Percentiles rank a stretch among this genome's conserved stretches.
phyloP scores from a whole-genome alignment of 352 stramenopile genomes.

The Peronospora tabacina region DNA sequence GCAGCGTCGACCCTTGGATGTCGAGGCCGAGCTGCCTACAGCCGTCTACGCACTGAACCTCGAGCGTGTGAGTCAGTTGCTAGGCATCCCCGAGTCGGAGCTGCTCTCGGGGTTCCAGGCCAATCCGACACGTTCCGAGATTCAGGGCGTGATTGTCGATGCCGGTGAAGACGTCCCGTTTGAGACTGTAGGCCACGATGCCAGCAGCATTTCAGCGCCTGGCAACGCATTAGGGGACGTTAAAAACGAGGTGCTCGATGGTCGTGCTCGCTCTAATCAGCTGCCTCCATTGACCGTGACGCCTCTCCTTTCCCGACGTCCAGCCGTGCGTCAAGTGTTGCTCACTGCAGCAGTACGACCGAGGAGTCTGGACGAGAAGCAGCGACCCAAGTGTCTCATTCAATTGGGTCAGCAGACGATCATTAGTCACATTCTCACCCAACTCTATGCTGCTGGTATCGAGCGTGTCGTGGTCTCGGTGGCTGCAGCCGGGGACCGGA shows the following conservation, averaged over 20 bases:
- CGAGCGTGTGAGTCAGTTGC: slow-evolving; percentile 40
- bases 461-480: slow-evolving; percentile 77
- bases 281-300: slow-evolving; percentile 20
- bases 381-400: slow-evolving; percentile 68
- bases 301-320: slow-evolving; percentile 14
- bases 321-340: slow-evolving; percentile 44
- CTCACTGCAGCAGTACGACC: slow-evolving; percentile 57
- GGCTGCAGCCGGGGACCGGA: slow-evolving; percentile 45
- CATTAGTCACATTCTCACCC: slow-evolving; percentile 70
- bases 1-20: slow-evolving; percentile 40
- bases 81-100: slow-evolving; percentile 42
- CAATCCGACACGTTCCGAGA: slow-evolving; percentile 49
- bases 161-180: slow-evolving; percentile 66
- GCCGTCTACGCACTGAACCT: slow-evolving; percentile 53
- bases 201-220: slow-evolving; percentile 7
- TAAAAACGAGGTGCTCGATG: neutral
- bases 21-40: slow-evolving; percentile 49
- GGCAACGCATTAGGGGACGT: slow-evolving; percentile 14
- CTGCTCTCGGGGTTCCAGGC: slow-evolving; percentile 49
- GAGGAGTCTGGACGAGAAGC: slow-evolving; percentile 41
- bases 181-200: slow-evolving; percentile 48
- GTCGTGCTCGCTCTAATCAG: slow-evolving; percentile 7
- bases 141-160: slow-evolving; percentile 74
- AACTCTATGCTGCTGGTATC: slow-evolving; percentile 65
- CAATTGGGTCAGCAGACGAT: slow-evolving; percentile 62